These are phyloP conservation scores for Lenzites betulinus DNA, from an alignment of 768 basidiomycete genomes.

Conservation along the genomic window DNA sequence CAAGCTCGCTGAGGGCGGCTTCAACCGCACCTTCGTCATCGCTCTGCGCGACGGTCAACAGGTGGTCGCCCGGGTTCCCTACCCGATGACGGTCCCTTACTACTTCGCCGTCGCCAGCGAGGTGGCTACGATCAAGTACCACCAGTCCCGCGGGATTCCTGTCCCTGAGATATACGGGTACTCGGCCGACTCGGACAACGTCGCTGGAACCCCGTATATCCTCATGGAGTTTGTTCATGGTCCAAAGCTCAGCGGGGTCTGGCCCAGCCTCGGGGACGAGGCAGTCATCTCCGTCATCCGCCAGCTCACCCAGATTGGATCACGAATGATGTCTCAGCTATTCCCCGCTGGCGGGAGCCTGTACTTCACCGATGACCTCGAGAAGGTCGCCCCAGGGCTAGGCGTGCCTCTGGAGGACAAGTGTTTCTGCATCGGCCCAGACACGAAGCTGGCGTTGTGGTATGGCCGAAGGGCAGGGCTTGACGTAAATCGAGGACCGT, in stretches of 20 bases:
- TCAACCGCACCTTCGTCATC: slow-evolving; percentile 36
- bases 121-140: slow-evolving; percentile 32
- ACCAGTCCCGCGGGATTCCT: slow-evolving; percentile 33
- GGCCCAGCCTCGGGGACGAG: slow-evolving; percentile 38
- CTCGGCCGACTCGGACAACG: slow-evolving; percentile 32
- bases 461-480: slow-evolving; percentile 51
- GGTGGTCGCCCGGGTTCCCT: slow-evolving; percentile 35
- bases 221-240: slow-evolving; percentile 39
- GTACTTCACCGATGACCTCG: slow-evolving; percentile 48
- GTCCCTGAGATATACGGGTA: slow-evolving; percentile 35
- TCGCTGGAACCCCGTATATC: slow-evolving; percentile 32
- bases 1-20: slow-evolving; percentile 47
- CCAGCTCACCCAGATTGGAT: slow-evolving; percentile 50
- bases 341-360: slow-evolving; percentile 56
- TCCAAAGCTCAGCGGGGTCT: slow-evolving; percentile 43
- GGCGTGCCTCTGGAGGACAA: slow-evolving; percentile 36
- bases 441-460: slow-evolving; percentile 46
- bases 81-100: slow-evolving; percentile 29
- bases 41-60: slow-evolving; percentile 25
- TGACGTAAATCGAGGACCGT: slow-evolving; percentile 52
- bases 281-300: slow-evolving; percentile 45
- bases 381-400: slow-evolving; percentile 36
- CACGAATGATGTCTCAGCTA: slow-evolving; percentile 46
- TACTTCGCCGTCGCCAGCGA: slow-evolving; percentile 34
- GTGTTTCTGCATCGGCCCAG: slow-evolving; percentile 36